Conservation (phyloP, 768 basidiomycete species). For the Tulasnella sp. region DNA sequence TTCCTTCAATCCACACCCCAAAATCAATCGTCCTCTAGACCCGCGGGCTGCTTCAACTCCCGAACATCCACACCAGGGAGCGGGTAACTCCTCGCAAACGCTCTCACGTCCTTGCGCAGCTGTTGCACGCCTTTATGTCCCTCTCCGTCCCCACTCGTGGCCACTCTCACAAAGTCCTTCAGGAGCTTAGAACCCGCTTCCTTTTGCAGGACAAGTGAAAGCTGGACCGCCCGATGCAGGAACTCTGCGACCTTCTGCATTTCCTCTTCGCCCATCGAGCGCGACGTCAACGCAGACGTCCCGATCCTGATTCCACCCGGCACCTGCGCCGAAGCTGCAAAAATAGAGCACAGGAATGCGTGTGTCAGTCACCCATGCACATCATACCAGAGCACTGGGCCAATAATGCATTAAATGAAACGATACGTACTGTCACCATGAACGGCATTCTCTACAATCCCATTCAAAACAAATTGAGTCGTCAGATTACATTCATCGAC, state of each 20-base stretch:
- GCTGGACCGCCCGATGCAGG: conserved; percentile 89
- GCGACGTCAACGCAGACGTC: conserved; percentile 86
- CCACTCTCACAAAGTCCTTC: conserved; percentile 87
- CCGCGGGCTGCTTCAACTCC: conserved; percentile 26
- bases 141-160: conserved; percentile 50
- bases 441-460: conserved; percentile 73
- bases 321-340: conserved; percentile 73
- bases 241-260: conserved; percentile 79
- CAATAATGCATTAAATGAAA: background rate
- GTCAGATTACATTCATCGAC: conserved; percentile 6
- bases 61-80: conserved; percentile 68
- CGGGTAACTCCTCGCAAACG: conserved; percentile 80
- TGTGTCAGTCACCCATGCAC: no score
- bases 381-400: no score
- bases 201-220: conserved; percentile 78
- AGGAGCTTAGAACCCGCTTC: conserved; percentile 90
- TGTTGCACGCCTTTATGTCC: conserved; percentile 59
- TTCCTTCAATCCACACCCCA: background rate
- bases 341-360: no score
- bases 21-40: conserved; percentile 18
- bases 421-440: conserved; percentile 68
- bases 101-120: conserved; percentile 66
- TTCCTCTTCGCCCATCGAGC: conserved; percentile 81
- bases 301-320: conserved; percentile 97
- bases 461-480: background rate